These are phyloP conservation scores for Endotrypanum monterogeii DNA, from an alignment of 208 protist species.

Conservation along the genomic window DNA sequence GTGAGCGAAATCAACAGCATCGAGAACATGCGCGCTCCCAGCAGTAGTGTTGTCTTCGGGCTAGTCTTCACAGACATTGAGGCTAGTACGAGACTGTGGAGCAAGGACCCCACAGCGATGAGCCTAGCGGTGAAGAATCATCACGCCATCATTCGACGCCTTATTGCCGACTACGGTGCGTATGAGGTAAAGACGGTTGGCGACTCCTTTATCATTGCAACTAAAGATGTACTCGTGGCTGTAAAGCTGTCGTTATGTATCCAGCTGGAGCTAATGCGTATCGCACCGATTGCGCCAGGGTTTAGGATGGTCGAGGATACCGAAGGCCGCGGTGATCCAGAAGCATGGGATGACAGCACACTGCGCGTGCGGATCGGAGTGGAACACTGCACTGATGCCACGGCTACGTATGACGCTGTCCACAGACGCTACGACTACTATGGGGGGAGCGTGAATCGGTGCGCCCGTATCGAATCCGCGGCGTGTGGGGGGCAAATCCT, in stretches of 20 bases:
- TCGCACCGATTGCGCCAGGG: conserved; percentile 51
- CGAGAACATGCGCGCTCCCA: conserved; percentile 46
- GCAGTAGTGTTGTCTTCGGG: conserved; percentile 46
- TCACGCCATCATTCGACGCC: conserved; percentile 57
- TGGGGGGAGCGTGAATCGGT: conserved; percentile 85
- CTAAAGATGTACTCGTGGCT: conserved; percentile 57
- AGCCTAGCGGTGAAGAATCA: conserved; percentile 62
- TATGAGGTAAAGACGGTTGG: conserved; percentile 88
- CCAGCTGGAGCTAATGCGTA: conserved; percentile 78
- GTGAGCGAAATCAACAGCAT: conserved; percentile 43
- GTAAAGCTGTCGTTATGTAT: conserved; percentile 70
- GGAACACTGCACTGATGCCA: conserved; percentile 76
- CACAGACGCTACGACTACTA: conserved; percentile 89
- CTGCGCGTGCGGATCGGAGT: conserved; percentile 71
- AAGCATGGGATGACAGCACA: conserved; percentile 39
- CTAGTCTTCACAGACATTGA: conserved; percentile 86
- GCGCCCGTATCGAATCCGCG: conserved; percentile 68
- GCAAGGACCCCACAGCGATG: conserved; percentile 64
- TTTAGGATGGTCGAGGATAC: conserved; percentile 66
- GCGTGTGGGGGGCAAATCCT: conserved; percentile 87
- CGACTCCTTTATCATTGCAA: conserved; percentile 87
- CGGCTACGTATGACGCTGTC: conserved; percentile 63
- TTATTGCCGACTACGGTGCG: conserved; percentile 66
- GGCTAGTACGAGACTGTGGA: conserved; percentile 79
- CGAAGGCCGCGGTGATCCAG: conserved; percentile 50